phyloP scores from a whole-genome alignment of 202 grass and related monocot species.

The Dendrocalamus latiflorus region DNA sequence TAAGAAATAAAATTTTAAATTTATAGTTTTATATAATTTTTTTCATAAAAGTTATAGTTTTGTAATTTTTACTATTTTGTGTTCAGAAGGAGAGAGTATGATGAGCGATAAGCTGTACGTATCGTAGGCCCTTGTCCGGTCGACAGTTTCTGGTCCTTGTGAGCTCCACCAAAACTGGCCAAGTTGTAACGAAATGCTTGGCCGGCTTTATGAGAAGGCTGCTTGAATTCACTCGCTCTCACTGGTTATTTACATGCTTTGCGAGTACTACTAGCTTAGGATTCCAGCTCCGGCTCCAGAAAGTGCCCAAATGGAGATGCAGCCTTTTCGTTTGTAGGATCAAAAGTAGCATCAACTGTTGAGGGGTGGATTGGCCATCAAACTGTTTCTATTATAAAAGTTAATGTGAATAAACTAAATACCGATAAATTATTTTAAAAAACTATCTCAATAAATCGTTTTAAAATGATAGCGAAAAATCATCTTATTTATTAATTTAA shows the following conservation, averaged over 20 bases:
- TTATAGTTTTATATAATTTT: no score
- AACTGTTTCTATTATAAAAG: no score
- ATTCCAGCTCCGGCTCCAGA: neutral
- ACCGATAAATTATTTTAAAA: no score
- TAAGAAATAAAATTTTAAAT: no score
- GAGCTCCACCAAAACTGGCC: neutral
- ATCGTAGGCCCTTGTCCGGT: neutral
- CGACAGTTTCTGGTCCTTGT: neutral
- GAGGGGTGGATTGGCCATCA: no score
- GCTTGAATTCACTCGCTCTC: neutral
- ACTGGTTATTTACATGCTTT: neutral
- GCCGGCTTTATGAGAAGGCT: neutral
- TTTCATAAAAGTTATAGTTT: neutral
- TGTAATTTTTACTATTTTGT: slow-evolving; percentile 17
- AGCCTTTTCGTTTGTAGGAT: neutral
- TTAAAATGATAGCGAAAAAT: no score
- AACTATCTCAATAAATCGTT: no score
- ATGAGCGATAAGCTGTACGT: neutral
- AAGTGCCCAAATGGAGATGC: neutral
- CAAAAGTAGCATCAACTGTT: no score
- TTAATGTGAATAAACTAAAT: accelerated
- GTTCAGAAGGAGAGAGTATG: neutral
- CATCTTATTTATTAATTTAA: no score
- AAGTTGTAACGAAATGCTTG: neutral
- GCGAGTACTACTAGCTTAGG: neutral